Conservation (phyloP, 139 green algal species). For the Astrephomene gubernaculifera region DNA sequence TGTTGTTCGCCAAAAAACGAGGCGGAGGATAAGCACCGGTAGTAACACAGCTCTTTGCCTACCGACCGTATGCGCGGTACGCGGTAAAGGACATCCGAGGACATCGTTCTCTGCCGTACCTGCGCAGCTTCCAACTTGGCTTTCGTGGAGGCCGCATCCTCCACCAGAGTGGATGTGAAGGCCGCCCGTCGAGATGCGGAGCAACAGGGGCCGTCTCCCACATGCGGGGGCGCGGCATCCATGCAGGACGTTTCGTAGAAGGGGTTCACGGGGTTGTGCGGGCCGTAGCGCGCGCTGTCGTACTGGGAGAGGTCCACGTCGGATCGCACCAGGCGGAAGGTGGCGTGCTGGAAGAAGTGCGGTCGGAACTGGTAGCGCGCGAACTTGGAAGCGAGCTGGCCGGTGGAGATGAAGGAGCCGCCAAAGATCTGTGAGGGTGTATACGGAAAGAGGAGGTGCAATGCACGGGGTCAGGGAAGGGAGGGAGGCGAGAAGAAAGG, state of each 20-base stretch:
- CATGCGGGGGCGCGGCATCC: slow-evolving; percentile 72
- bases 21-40: too few relatives aligned
- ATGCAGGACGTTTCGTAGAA: slow-evolving; percentile 76
- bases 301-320: slow-evolving; percentile 29
- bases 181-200: slow-evolving; percentile 49
- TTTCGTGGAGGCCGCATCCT: slow-evolving; percentile 46
- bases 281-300: slow-evolving; percentile 41
- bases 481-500: too few relatives aligned
- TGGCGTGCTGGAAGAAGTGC: slow-evolving; percentile 85
- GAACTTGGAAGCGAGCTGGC: slow-evolving; percentile 78
- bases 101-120: slow-evolving; percentile 13
- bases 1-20: too few relatives aligned
- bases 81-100: too few relatives aligned
- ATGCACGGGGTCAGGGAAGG: too few relatives aligned
- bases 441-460: too few relatives aligned
- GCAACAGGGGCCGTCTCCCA: slow-evolving; percentile 72
- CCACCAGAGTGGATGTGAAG: slow-evolving; percentile 61
- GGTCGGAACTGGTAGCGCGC: slow-evolving; percentile 86
- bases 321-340: slow-evolving; percentile 66
- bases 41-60: too few relatives aligned
- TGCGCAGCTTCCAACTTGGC: slow-evolving; percentile 61
- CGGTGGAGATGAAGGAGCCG: slow-evolving; percentile 83
- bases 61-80: too few relatives aligned
- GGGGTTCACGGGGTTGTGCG: slow-evolving; percentile 50
- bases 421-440: slow-evolving; percentile 69